Conservation (phyloP, 768 basidiomycete species). For the Cubamyces sp. region DNA sequence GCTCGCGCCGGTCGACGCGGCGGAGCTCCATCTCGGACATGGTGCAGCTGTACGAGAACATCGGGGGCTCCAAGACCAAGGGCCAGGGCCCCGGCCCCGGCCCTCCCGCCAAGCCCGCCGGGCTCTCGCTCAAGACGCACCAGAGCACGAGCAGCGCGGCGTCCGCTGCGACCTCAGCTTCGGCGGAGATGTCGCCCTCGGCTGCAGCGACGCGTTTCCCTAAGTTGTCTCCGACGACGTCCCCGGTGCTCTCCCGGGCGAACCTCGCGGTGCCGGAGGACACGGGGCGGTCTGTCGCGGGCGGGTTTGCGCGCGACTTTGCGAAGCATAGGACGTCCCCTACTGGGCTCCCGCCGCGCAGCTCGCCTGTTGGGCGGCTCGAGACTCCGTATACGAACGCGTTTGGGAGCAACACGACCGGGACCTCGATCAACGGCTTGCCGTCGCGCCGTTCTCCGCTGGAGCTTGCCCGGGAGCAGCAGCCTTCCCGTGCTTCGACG, state of each 20-base stretch:
- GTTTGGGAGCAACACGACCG: conserved; percentile 25
- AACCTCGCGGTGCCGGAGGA: conserved; percentile 29
- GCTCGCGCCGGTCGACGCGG: conserved; percentile 47
- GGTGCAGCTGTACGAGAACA: conserved; percentile 81
- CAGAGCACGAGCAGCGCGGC: conserved; percentile 12
- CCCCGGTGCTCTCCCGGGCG: conserved; percentile 29
- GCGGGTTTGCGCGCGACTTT: conserved; percentile 20
- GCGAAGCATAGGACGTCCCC: conserved; percentile 19
- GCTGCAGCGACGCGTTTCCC: conserved; percentile 35
- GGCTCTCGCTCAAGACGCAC: conserved; percentile 32
- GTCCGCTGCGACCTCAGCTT: neutral
- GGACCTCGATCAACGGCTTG: conserved; percentile 27
- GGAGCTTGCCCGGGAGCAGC: conserved; percentile 19
- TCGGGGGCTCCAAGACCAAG: conserved; percentile 39
- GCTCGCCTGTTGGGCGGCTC: conserved; percentile 31
- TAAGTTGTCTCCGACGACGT: conserved; percentile 31
- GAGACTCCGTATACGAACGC: conserved; percentile 30
- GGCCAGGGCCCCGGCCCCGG: conserved; percentile 12
- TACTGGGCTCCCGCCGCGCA: conserved; percentile 29
- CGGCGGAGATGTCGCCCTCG: conserved; percentile 29
- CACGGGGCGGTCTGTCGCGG: conserved; percentile 4
- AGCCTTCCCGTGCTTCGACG: conserved; percentile 13
- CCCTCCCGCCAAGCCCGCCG: conserved; percentile 37
- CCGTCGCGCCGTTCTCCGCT: conserved; percentile 27
- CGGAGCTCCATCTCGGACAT: conserved; percentile 86